Conservation (phyloP, 371 early-diverging fungal genomes). For the Chytridiales sp. region DNA sequence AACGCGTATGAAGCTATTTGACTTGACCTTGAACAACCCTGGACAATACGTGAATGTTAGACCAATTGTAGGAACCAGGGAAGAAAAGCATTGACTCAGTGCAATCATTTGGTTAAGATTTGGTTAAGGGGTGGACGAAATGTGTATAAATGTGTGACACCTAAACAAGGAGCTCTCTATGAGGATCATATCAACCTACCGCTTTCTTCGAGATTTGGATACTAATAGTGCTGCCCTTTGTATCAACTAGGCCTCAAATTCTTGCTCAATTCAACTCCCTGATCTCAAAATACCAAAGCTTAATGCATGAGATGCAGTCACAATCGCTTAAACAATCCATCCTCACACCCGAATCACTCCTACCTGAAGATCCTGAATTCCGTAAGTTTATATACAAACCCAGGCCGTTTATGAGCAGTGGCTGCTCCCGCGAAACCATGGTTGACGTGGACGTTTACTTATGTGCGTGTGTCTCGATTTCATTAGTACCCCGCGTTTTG, state of each 20-base stretch:
- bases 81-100: too few species aligned
- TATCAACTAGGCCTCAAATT: constrained; percentile 9
- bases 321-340: background rate
- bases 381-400: background rate
- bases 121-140: too few species aligned
- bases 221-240: background rate
- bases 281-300: constrained; percentile 9
- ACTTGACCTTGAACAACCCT: too few species aligned
- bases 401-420: background rate
- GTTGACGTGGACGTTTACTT: background rate
- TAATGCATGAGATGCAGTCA: constrained; percentile 3
- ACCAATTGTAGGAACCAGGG: too few species aligned
- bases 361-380: constrained; percentile 22
- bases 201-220: too few species aligned
- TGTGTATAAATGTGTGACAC: too few species aligned
- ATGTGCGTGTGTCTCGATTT: background rate
- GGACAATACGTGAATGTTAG: too few species aligned
- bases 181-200: too few species aligned
- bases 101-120: too few species aligned
- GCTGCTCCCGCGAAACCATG: background rate
- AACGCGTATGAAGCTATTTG: too few species aligned
- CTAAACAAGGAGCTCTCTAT: too few species aligned
- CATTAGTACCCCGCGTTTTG: constrained; percentile 27
- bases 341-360: constrained; percentile 2
- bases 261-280: constrained; percentile 18